phyloP scores from a whole-genome alignment of 169 alveolate species.

The Plasmodium chabaudi region DNA sequence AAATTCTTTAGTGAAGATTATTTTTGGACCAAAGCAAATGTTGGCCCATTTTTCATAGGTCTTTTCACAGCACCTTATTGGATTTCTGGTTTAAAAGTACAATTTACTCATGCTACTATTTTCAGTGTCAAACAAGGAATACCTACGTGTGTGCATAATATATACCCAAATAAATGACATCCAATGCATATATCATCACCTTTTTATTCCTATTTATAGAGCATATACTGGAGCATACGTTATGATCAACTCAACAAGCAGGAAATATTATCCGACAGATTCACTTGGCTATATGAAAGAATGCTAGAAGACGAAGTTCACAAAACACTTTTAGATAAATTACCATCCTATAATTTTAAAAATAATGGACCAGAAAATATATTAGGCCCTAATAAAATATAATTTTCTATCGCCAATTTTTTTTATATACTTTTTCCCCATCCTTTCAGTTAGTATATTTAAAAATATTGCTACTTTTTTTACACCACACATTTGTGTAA shows the following conservation, averaged over 20 bases:
- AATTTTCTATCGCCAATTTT: neutral
- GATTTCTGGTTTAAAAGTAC: conserved; percentile 78
- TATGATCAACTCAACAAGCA: conserved; percentile 82
- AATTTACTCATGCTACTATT: neutral
- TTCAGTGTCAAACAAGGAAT: neutral
- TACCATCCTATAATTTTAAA: conserved; percentile 72
- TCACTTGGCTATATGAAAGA: conserved; percentile 86
- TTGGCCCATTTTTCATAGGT: conserved; percentile 79
- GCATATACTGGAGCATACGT: conserved; percentile 84
- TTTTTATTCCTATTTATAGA: conserved; percentile 72
- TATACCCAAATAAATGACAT: neutral
- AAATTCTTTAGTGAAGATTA: conserved; percentile 78
- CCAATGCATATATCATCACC: neutral
- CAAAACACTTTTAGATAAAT: conserved; percentile 58
- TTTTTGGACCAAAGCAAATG: conserved; percentile 82
- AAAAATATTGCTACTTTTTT: too few relatives aligned
- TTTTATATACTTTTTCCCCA: too few relatives aligned
- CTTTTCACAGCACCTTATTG: conserved; percentile 80
- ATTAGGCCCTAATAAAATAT: conserved; percentile 67
- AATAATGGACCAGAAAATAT: conserved; percentile 75
- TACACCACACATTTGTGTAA: too few relatives aligned
- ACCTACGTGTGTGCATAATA: neutral
- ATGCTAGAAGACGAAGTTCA: conserved; percentile 83
- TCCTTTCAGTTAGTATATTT: too few relatives aligned
- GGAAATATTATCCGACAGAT: conserved; percentile 86